Evolutionary conservation across 805 yeast species (phyloP), one percentile per base, ranked within the genome.

Genomic region (Sugiyamaella qingdaonensis): DNA sequence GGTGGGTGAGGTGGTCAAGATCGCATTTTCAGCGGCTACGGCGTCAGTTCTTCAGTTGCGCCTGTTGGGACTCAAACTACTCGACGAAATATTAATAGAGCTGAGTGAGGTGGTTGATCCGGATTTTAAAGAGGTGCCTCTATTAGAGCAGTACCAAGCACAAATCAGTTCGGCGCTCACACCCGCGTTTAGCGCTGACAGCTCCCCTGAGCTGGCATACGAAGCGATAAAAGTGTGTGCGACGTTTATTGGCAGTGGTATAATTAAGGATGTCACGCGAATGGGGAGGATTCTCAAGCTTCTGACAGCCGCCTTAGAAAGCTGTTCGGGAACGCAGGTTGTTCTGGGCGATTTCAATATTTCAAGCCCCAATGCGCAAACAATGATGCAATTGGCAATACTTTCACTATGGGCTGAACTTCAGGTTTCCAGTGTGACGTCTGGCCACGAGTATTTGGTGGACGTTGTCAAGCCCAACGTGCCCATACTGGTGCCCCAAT

Each of bases 61-160:
- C 58, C 64, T 82, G 3, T 64, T 77, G 19, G 96, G 97, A 0
- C 72, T 92, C 31, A 73, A 73, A 13, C 70, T 92, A 4, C 73
- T 94, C 27, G 85, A 84, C 51, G 78, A 79, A 44, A 74, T 87
- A 1, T 72, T 94, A 31, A 76, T 73, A 8, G 70, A 78, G 1
- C 86, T 80, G 67, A 83, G 89, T 0, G 75, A 76, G 24, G 68
- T 82, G 47, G 78, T 73, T 10, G 96, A 87, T 64, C 89, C 92
- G 0, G 77, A 86, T 29, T 85, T 83, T 60, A 85, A 88, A 0
- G 82, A 83, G 2, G 78, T 79, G 13, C 79, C 92, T 0, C 75
- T 90, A 9, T 71, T 92, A 42, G 96, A 88, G 59, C 97, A 91
- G 68, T 96, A 87, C 63, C 97, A 94, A 62, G 98, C 98, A 0